Evolutionary conservation across 1,284 basidiomycete genomes (phyloP).

Genomic region (Peniophora sp.): DNA sequence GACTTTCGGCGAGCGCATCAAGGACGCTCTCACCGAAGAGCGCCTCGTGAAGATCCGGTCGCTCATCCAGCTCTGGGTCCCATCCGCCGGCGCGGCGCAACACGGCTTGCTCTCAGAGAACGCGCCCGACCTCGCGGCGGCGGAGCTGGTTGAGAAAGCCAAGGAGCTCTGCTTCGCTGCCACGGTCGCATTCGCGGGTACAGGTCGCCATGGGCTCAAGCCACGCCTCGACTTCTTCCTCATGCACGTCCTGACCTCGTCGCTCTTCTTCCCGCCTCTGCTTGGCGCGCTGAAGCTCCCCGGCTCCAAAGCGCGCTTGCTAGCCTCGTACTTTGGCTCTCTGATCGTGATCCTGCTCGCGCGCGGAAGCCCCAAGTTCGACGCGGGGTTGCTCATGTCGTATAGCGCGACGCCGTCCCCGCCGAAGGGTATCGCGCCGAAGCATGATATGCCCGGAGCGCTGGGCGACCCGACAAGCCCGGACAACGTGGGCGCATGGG

Average conservation of each 20-base stretch:
- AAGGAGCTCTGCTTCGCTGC: conserved; percentile 48
- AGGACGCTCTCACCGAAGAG: conserved; percentile 29
- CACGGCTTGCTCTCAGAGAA: conserved; percentile 30
- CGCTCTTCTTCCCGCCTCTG: conserved; percentile 50
- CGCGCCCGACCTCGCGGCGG: conserved; percentile 40
- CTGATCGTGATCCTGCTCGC: conserved; percentile 36
- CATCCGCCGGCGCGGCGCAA: conserved; percentile 22
- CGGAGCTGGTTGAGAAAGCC: conserved; percentile 33
- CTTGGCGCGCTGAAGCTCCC: conserved; percentile 28
- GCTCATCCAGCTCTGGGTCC: conserved; percentile 41
- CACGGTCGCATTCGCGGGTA: conserved; percentile 46
- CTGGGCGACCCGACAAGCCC: conserved; percentile 29
- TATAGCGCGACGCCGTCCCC: conserved; percentile 38
- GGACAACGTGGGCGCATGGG: conserved; percentile 31
- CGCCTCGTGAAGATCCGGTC: conserved; percentile 37
- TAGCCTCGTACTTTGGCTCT: conserved; percentile 39
- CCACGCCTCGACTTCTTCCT: conserved; percentile 64
- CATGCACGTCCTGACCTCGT: conserved; percentile 61
- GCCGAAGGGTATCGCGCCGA: conserved; percentile 12
- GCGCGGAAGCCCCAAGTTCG: conserved; percentile 53
- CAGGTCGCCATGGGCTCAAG: conserved; percentile 39
- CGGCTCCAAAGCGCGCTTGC: conserved; percentile 35
- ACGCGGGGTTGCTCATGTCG: conserved; percentile 46
- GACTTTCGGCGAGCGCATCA: conserved; percentile 27
- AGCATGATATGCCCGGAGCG: conserved; percentile 14